These are phyloP conservation scores for Mantamonas sphyraenae DNA, from an alignment of 78 protist genomes.

Conservation along the genomic window DNA sequence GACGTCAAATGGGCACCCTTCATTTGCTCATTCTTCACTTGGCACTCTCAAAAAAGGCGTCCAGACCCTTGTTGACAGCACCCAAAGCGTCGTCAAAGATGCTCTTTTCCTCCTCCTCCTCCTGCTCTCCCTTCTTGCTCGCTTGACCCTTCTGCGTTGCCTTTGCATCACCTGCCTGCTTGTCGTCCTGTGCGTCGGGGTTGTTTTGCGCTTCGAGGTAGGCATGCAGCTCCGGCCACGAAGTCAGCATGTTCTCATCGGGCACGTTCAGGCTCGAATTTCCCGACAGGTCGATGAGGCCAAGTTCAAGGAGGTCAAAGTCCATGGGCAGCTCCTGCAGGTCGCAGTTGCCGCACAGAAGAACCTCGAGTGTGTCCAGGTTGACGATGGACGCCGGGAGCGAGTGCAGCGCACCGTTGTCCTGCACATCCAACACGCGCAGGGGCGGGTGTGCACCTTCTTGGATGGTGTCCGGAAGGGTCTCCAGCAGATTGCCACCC, in stretches of 20 bases:
- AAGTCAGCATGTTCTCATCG: constrained; percentile 38
- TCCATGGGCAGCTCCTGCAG: constrained; percentile 30
- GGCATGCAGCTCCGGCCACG: constrained; percentile 43
- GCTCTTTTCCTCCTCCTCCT: no score
- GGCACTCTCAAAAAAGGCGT: constrained; percentile 35
- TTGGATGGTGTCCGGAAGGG: constrained; percentile 32
- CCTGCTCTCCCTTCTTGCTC: no score
- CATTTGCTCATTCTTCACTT: constrained; percentile 34
- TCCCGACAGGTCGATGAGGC: constrained; percentile 46
- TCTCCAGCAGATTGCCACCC: constrained; percentile 50
- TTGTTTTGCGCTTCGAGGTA: constrained; percentile 58
- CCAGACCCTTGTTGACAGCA: constrained; percentile 29
- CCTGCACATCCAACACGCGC: no score
- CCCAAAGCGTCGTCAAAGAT: no score
- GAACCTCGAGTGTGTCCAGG: constrained; percentile 52
- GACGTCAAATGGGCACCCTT: constrained; percentile 43
- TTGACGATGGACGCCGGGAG: no score
- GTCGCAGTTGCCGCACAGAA: constrained; percentile 49
- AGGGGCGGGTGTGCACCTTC: constrained; percentile 55
- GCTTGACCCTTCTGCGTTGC: no score
- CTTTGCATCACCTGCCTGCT: no score
- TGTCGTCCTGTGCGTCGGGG: no score
- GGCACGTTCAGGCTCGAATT: constrained; percentile 42
- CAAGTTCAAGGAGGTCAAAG: constrained; percentile 38
- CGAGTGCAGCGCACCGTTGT: no score